phyloP scores from a whole-genome alignment of 1,139 yeast genomes.

The Magnusiomyces tetraspermus region DNA sequence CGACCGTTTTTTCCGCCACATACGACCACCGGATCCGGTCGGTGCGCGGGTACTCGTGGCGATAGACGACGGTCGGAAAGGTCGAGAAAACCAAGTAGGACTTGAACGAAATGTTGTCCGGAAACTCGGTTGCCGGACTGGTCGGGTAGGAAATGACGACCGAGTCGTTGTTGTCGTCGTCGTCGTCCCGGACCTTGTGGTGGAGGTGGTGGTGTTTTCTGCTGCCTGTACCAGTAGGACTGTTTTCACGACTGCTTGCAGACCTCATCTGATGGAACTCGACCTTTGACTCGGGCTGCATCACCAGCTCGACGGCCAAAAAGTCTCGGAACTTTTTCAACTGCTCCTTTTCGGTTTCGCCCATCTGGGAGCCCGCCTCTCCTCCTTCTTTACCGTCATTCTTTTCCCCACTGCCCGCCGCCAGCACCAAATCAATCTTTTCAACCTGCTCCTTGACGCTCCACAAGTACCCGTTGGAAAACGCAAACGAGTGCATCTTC shows the following conservation, averaged over 20 bases:
- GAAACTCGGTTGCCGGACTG: conserved; percentile 41
- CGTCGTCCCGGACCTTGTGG: background rate
- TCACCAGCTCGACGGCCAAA: background rate
- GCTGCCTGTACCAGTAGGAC: too few relatives aligned
- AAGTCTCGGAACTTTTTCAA: conserved; percentile 2
- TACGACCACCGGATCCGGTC: conserved; percentile 57
- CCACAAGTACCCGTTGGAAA: conserved; percentile 86
- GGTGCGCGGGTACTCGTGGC: conserved; percentile 68
- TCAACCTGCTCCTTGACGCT: conserved; percentile 13
- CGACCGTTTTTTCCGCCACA: conserved; percentile 60
- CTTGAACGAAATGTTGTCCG: conserved; percentile 52
- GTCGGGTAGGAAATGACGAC: too few relatives aligned
- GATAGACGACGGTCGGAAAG: conserved; percentile 79
- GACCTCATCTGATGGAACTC: too few relatives aligned
- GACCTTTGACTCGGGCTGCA: conserved; percentile 10
- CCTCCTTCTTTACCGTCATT: conserved; percentile 11
- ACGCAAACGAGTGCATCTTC: conserved; percentile 90
- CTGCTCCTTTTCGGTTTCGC: background rate
- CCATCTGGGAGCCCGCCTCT: background rate
- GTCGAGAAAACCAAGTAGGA: conserved; percentile 71
- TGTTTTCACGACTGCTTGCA: too few relatives aligned
- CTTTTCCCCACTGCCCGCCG: background rate
- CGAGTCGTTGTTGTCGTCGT: too few relatives aligned
- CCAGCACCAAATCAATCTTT: background rate
- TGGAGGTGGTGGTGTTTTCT: too few relatives aligned